Evolutionary conservation across 768 basidiomycete genomes (phyloP).

Genomic region (Tulasnella sp.): DNA sequence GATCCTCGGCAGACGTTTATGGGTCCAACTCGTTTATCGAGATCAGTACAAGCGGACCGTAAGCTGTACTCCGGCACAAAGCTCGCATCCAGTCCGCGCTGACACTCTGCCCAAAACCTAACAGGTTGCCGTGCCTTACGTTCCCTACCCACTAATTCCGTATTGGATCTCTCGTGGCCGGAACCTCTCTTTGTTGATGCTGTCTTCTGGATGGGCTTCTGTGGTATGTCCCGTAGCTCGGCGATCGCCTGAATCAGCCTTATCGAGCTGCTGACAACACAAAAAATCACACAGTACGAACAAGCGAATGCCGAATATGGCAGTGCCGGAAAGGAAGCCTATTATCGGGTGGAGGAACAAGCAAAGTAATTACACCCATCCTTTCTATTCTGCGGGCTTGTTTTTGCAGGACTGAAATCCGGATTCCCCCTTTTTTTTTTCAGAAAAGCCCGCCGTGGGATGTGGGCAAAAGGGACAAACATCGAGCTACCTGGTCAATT

Average conservation of each 20-base stretch:
- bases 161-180: slow-evolving; percentile 46
- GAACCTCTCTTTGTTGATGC: slow-evolving; percentile 65
- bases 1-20: slow-evolving; percentile 56
- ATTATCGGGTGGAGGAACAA: slow-evolving; percentile 55
- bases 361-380: slow-evolving; percentile 53
- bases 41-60: slow-evolving; percentile 87
- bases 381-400: background rate
- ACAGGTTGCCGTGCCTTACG: slow-evolving; percentile 65
- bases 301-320: slow-evolving; percentile 81
- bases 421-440: background rate
- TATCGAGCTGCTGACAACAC: background rate
- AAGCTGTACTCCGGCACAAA: slow-evolving; percentile 35
- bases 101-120: background rate
- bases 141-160: slow-evolving; percentile 54
- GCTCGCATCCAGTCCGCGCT: background rate
- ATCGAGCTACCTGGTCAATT: slow-evolving; percentile 74
- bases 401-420: background rate
- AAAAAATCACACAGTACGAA: slow-evolving; percentile 50
- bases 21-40: slow-evolving; percentile 64
- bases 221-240: slow-evolving; percentile 34
- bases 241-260: background rate
- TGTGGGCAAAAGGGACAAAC: slow-evolving; percentile 59
- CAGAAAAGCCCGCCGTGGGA: slow-evolving; percentile 63
- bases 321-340: slow-evolving; percentile 57
- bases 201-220: slow-evolving; percentile 69